Percentiles rank a stretch among this genome's conserved stretches.
phyloP scores from a whole-genome alignment of 2,329 filamentous ascomycete species.

The Neopestalotiopsis sp. region DNA sequence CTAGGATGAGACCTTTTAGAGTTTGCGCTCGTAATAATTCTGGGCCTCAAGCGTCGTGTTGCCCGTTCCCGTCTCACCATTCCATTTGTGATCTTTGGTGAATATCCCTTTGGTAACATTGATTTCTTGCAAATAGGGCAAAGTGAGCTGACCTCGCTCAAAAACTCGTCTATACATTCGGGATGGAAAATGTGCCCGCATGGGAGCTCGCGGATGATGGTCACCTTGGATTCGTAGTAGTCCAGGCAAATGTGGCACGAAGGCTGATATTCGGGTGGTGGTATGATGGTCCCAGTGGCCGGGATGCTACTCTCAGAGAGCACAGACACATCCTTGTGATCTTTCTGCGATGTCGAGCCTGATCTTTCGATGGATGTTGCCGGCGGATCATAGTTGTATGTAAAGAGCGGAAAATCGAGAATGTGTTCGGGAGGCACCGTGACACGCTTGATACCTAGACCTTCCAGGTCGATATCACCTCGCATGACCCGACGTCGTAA shows the following conservation, averaged over 20 bases:
- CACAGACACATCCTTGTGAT: slow-evolving; percentile 30
- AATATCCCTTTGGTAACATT: slow-evolving; percentile 73
- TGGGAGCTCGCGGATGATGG: slow-evolving; percentile 82
- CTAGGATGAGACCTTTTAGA: background rate
- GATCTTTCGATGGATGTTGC: slow-evolving; percentile 42
- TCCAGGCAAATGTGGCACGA: slow-evolving; percentile 91
- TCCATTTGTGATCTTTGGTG: slow-evolving; percentile 76
- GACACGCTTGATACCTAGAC: slow-evolving; percentile 81
- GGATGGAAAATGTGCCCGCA: slow-evolving; percentile 95
- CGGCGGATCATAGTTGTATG: slow-evolving; percentile 68
- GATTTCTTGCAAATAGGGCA: slow-evolving; percentile 91
- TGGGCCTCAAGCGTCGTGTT: slow-evolving; percentile 64
- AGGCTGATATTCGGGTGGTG: slow-evolving; percentile 71
- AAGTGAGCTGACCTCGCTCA: slow-evolving; percentile 79
- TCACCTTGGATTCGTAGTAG: slow-evolving; percentile 72
- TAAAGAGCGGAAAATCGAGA: slow-evolving; percentile 77
- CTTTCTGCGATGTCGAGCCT: slow-evolving; percentile 34
- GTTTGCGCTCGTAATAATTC: slow-evolving; percentile 37
- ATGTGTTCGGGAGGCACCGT: slow-evolving; percentile 77
- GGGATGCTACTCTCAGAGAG: slow-evolving; percentile 20
- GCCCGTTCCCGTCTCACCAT: slow-evolving; percentile 86
- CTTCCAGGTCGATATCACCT: slow-evolving; percentile 87
- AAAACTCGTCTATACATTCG: slow-evolving; percentile 86
- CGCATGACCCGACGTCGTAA: slow-evolving; percentile 73
- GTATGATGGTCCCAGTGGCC: slow-evolving; percentile 22